Conservation (phyloP, 1,284 basidiomycete genomes). For the Cutaneotrichosporon cutaneum region DNA sequence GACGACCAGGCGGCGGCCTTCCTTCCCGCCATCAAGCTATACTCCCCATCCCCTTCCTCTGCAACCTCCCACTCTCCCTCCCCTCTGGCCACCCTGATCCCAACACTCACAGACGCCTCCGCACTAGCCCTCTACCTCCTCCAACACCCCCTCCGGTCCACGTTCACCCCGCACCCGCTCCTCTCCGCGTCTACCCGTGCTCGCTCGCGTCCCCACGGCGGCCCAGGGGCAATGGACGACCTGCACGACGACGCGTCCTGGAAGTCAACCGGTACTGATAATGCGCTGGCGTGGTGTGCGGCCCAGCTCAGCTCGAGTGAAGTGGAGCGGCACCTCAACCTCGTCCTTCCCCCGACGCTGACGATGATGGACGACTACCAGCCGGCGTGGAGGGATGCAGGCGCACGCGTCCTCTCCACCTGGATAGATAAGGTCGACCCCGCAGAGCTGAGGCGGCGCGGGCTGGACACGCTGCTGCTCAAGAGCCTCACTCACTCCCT, state of each 20-base stretch:
- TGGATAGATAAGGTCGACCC: constrained; percentile 30
- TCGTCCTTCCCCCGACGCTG: constrained; percentile 49
- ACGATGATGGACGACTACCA: constrained; percentile 53
- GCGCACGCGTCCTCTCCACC: constrained; percentile 33
- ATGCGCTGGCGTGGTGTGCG: constrained; percentile 34
- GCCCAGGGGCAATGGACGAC: constrained; percentile 49
- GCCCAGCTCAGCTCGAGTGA: constrained; percentile 11
- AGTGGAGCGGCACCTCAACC: constrained; percentile 35
- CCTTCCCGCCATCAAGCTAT: constrained; percentile 28
- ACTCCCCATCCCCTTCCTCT: constrained; percentile 18
- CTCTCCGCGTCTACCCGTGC: constrained; percentile 17
- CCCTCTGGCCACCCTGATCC: background rate
- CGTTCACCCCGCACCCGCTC: constrained; percentile 35
- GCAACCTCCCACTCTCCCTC: background rate
- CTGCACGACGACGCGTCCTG: constrained; percentile 39
- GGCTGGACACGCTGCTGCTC: constrained; percentile 42
- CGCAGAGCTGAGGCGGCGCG: constrained; percentile 40
- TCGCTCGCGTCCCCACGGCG: constrained; percentile 30
- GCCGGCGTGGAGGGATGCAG: constrained; percentile 41
- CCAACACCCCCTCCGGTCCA: constrained; percentile 24
- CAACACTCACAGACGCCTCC: background rate
- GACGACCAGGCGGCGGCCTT: constrained; percentile 33
- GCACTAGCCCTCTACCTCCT: constrained; percentile 29
- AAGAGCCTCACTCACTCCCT: constrained; percentile 47
- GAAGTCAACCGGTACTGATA: constrained; percentile 32